Base-by-base conservation (phyloP, 2,329 filamentous ascomycete species). In the Hypoxylon sp. region DNA sequence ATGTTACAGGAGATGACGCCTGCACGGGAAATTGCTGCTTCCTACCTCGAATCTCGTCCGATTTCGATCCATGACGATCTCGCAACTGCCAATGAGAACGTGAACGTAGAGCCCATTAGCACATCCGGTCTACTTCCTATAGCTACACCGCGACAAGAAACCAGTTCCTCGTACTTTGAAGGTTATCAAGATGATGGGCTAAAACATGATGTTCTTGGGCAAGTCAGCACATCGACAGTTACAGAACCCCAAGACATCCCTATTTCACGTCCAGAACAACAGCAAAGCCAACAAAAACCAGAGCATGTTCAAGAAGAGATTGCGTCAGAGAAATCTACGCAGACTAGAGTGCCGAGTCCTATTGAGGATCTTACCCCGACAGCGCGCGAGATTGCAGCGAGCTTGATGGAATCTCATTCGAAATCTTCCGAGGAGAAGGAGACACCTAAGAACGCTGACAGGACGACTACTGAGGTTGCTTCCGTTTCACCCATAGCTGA, bases 401-500 rank as follows among this genome's bases (percentile, higher is more conserved):
- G 57, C 2, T 50, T 61, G 36, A 58, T 65, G 36, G 62, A 63
- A 42, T 52, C 50, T 19, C 26, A 30, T 26, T 23, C 36, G 19
- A 36, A 32, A 17, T 52, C 56, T 25, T 35, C 59, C 2, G 26
- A 44, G 15, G 44, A 52, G 23, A 55, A 53, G 15, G 38, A 59
- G 31, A 34, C 35, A 9, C 7, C 25, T 26, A 34, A 57, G 7
- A 45, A 57, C 13, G 25, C 51, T 7, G 46, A 27, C 7, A 16
- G 41, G 12, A 41, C 40, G 6, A 36, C 51, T 13, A 59, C 47
- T 13, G 61, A 62, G 11, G 49, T 59, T 25, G 57, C 51, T 5
- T 59, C 64, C 11, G 68, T 70, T 12, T 63, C 70, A n/a, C 60
- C 69, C 21, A 61, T 73, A 32, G 65, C 69, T 20, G 66, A 72